phyloP scores from a whole-genome alignment of 257 asterid species.

The Solanum neorickii region DNA sequence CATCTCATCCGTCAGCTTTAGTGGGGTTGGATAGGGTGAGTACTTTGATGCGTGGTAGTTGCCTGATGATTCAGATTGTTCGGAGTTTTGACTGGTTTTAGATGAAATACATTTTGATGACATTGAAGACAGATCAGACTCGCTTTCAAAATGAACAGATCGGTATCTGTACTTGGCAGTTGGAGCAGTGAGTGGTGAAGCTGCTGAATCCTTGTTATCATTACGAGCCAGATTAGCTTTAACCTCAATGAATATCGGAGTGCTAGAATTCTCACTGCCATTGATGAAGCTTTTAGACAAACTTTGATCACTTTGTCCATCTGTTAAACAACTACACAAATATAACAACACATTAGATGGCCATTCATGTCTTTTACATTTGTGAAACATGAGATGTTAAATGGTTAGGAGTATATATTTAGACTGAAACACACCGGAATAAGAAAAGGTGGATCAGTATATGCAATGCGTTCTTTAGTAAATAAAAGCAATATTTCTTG shows the following conservation, averaged over 20 bases:
- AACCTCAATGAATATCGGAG: neutral
- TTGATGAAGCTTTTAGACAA: slow-evolving; percentile 17
- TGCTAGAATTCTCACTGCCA: slow-evolving; percentile 1
- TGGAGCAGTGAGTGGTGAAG: slow-evolving; percentile 26
- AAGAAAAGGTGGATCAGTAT: neutral
- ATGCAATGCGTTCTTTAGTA: neutral
- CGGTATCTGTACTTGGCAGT: slow-evolving; percentile 22
- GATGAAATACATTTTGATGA: slow-evolving; percentile 40
- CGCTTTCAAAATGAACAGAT: slow-evolving; percentile 25
- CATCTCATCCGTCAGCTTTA: slow-evolving; percentile 71
- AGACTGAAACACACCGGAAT: neutral
- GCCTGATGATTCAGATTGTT: slow-evolving; percentile 24
- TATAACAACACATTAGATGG: neutral
- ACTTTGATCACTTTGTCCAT: slow-evolving; percentile 22
- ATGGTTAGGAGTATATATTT: neutral
- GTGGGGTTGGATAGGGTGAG: slow-evolving; percentile 73
- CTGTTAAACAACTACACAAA: slow-evolving; percentile 43
- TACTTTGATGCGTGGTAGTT: slow-evolving; percentile 12
- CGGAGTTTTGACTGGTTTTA: slow-evolving; percentile 18
- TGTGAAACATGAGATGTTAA: neutral
- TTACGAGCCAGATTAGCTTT: neutral
- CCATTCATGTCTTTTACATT: neutral
- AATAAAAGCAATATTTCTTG: neutral
- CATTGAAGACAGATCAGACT: slow-evolving; percentile 7
- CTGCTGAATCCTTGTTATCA: slow-evolving; percentile 14